Conservation (phyloP, 176 grass and related monocot species). For the Microstegium vimineum region DNA sequence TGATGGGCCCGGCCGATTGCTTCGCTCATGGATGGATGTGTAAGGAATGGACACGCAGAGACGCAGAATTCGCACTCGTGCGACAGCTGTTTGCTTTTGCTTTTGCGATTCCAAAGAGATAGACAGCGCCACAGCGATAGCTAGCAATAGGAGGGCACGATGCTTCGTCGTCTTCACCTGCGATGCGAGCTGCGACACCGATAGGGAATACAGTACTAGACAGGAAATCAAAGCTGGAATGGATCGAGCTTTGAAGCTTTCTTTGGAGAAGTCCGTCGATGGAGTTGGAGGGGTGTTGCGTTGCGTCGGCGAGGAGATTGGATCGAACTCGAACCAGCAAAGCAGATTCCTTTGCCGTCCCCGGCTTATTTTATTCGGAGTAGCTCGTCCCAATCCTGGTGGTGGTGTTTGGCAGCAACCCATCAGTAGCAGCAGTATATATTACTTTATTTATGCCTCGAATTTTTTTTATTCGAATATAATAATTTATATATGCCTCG, state of each 20-base stretch:
- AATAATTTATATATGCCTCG: not conserved
- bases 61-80: not conserved
- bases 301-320: not conserved
- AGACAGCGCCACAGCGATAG: not conserved
- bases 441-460: not conserved
- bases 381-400: not conserved
- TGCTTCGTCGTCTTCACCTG: not conserved
- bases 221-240: not conserved
- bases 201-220: not conserved
- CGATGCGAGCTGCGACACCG: not conserved
- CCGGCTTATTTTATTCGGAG: not conserved
- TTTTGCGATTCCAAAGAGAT: not conserved
- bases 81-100: not conserved
- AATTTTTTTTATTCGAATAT: not conserved
- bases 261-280: not conserved
- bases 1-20: not conserved
- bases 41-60: not conserved
- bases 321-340: slow-evolving; percentile 1
- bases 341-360: slow-evolving; percentile 3
- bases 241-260: not conserved
- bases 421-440: not conserved
- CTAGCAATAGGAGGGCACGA: not conserved
- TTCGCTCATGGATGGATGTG: not conserved
- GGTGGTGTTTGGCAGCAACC: not conserved
- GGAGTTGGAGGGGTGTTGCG: not conserved